Conservation (phyloP, 495 filamentous ascomycete species). For the Tuber melanosporum region DNA sequence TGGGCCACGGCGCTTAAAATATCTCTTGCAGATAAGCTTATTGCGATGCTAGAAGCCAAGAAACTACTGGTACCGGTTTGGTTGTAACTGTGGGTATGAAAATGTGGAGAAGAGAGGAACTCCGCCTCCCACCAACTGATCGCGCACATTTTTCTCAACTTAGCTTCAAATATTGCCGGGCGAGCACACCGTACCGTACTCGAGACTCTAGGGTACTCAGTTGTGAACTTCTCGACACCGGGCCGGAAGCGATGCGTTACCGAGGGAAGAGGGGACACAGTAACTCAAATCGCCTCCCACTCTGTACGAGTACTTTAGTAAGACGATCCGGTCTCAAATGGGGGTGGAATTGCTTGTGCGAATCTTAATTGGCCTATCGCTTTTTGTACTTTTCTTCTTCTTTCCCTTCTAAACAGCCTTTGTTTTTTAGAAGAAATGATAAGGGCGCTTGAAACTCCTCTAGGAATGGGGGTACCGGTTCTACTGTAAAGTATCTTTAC, state of each 20-base stretch:
- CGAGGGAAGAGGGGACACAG: not conserved
- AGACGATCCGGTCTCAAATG: conserved; percentile 18
- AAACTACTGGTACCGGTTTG: not conserved
- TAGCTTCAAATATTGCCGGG: not conserved
- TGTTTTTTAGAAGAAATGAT: not conserved
- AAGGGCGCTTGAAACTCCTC: not conserved
- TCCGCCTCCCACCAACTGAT: not conserved
- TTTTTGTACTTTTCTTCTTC: conserved; percentile 6
- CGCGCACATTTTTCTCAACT: not conserved
- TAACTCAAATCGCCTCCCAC: conserved; percentile 10
- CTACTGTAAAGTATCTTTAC: conserved; percentile 2
- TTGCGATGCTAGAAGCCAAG: not conserved
- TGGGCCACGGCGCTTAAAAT: not conserved
- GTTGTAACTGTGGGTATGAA: not conserved
- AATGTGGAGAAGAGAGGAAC: not conserved
- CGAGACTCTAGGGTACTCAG: not conserved
- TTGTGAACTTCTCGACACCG: not conserved
- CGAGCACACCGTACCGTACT: not conserved
- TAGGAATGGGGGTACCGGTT: not conserved
- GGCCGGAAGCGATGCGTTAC: not conserved
- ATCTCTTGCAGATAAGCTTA: not conserved
- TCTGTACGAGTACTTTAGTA: not conserved
- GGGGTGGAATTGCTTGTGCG: not conserved
- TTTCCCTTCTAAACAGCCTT: not conserved
- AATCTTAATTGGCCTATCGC: conserved; percentile 21